phyloP scores from a whole-genome alignment of 2,329 filamentous ascomycete species.

The Phaeophleospora eucalypticola region DNA sequence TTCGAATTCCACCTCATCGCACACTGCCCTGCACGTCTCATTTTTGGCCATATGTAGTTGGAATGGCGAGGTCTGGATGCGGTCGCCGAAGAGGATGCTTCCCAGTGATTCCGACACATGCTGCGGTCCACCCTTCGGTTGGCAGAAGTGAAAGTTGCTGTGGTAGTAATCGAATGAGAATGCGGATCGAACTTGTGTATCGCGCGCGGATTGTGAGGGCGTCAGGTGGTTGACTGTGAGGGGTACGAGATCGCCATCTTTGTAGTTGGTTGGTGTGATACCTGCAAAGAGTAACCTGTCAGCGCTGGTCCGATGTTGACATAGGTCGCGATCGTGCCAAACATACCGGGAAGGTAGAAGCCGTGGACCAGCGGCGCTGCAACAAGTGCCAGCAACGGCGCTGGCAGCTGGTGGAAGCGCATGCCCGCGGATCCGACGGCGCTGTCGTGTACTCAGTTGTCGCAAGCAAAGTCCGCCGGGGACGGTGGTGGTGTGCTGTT shows the following conservation, averaged over 20 bases:
- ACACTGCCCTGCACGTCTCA: conserved; percentile 80
- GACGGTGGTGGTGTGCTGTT: background rate
- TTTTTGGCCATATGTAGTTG: conserved; percentile 82
- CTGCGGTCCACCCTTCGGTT: conserved; percentile 69
- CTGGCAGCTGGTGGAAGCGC: conserved; percentile 17
- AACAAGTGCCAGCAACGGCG: conserved; percentile 22
- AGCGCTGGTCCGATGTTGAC: background rate
- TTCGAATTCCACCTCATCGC: conserved; percentile 62
- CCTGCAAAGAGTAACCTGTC: conserved; percentile 8
- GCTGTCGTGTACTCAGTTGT: background rate
- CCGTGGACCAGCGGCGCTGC: conserved; percentile 26
- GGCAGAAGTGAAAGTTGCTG: conserved; percentile 80
- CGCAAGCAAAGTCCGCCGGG: background rate
- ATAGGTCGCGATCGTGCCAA: background rate
- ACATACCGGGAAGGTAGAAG: conserved; percentile 83
- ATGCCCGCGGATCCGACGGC: background rate
- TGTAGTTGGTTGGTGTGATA: conserved; percentile 90
- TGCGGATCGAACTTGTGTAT: conserved; percentile 82
- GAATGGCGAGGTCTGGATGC: conserved; percentile 95
- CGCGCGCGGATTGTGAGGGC: conserved; percentile 70
- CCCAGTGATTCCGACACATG: conserved; percentile 84
- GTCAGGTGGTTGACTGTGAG: conserved; percentile 91
- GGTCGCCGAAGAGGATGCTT: conserved; percentile 94
- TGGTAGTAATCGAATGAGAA: conserved; percentile 97
- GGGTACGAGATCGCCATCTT: conserved; percentile 71